Percentiles rank a stretch among this genome's conserved stretches.
phyloP scores from a whole-genome alignment of 2,329 filamentous ascomycete genomes.

The Aspergillus clavatus region DNA sequence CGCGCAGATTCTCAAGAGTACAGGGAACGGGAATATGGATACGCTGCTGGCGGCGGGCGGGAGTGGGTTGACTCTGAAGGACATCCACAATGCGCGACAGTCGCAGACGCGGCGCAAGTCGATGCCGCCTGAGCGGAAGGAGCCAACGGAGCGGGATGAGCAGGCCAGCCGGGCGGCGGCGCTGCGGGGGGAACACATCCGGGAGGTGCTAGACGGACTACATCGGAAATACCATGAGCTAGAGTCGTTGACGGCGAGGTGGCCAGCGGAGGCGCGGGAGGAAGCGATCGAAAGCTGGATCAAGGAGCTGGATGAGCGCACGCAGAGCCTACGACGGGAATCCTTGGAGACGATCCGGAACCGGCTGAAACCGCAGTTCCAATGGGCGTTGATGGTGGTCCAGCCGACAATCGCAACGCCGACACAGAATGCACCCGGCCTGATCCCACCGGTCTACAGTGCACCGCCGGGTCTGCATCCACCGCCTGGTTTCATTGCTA shows the following conservation, averaged over 20 bases:
- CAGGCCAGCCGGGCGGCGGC: background rate
- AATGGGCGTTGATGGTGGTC: too few relatives aligned
- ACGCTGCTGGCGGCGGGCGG: background rate
- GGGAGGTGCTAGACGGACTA: background rate
- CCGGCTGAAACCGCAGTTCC: background rate
- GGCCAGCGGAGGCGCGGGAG: background rate
- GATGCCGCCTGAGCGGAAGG: background rate
- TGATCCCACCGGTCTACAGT: too few relatives aligned
- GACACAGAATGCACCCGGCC: background rate
- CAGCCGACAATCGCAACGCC: background rate
- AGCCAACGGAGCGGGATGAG: background rate
- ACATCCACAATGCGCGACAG: background rate
- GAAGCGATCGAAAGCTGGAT: background rate
- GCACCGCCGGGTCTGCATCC: too few relatives aligned
- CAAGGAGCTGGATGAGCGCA: background rate
- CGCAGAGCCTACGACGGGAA: background rate
- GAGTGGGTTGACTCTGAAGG: background rate
- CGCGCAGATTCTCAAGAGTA: background rate
- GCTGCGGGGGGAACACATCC: background rate
- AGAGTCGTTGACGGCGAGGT: background rate
- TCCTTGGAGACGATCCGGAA: background rate
- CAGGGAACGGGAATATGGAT: background rate
- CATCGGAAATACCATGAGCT: background rate
- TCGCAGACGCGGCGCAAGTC: background rate
- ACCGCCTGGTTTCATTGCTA: too few relatives aligned